Percentiles rank a stretch among this genome's conserved stretches.
Conservation (phyloP, 2,329 filamentous ascomycete genomes). For the Diplodia mutila region DNA sequence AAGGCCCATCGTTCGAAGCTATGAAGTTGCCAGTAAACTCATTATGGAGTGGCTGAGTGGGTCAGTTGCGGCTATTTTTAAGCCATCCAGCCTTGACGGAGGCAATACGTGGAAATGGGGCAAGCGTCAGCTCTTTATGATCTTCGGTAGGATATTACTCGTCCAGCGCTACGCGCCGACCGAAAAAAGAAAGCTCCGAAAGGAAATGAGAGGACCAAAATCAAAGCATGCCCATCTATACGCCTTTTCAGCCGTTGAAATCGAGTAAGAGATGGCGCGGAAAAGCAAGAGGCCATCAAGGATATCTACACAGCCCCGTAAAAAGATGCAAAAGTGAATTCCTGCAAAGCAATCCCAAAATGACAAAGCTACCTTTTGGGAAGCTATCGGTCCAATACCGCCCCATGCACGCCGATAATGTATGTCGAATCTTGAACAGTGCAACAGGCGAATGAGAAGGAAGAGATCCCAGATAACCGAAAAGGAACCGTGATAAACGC, state of each 20-base stretch:
- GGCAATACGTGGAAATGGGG: background rate
- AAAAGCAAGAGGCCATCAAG: constrained; percentile 8
- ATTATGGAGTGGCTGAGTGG: background rate
- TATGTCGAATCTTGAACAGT: constrained; percentile 2
- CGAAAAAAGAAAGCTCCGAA: too few relatives aligned
- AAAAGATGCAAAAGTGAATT: background rate
- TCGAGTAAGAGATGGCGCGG: background rate
- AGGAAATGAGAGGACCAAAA: background rate
- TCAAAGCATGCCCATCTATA: constrained; percentile 17
- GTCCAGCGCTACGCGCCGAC: background rate
- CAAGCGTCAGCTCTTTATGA: background rate
- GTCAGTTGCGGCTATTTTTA: background rate
- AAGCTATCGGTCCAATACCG: background rate
- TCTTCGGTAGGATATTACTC: background rate
- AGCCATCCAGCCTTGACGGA: background rate
- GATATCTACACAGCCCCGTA: constrained; percentile 19
- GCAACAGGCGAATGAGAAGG: background rate
- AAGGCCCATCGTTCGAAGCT: too few relatives aligned
- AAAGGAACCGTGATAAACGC: constrained; percentile 4
- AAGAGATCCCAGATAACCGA: background rate
- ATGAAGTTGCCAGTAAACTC: background rate
- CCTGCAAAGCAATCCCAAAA: background rate
- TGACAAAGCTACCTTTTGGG: background rate
- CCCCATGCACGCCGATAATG: constrained; percentile 18
- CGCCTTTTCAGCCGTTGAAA: background rate